A percentile compares a stretch with the other conserved stretches of the same genome.
phyloP scores from a whole-genome alignment of 73 alveolate genomes.

The Paramecium bursaria region DNA sequence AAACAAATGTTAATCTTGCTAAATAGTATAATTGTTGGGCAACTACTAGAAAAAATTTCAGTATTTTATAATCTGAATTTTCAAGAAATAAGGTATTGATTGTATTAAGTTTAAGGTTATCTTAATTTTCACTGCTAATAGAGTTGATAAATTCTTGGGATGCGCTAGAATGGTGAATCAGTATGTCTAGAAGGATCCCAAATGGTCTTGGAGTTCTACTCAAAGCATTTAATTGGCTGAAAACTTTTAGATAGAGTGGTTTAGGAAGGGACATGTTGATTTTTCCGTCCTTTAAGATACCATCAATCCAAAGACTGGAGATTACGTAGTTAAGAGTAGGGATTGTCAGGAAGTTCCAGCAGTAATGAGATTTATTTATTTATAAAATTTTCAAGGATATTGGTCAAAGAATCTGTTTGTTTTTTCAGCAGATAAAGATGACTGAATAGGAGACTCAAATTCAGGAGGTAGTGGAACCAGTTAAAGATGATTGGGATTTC shows the following conservation, averaged over 20 bases:
- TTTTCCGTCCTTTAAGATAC: slow-evolving; percentile 49
- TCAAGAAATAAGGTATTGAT: background rate
- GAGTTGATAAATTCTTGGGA: slow-evolving; percentile 59
- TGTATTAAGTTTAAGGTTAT: too few relatives aligned
- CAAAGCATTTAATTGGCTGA: slow-evolving; percentile 52
- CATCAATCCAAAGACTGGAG: slow-evolving; percentile 60
- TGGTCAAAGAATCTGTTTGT: slow-evolving; percentile 54
- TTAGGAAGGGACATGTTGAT: slow-evolving; percentile 55
- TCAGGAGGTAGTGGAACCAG: slow-evolving; percentile 9
- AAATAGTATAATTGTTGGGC: slow-evolving; percentile 54
- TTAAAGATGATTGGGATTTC: slow-evolving; percentile 25
- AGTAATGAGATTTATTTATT: slow-evolving; percentile 51
- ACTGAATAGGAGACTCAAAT: slow-evolving; percentile 29
- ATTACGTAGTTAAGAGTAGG: slow-evolving; percentile 31
- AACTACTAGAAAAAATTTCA: slow-evolving; percentile 39
- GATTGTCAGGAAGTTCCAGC: slow-evolving; percentile 66
- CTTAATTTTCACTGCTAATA: slow-evolving; percentile 48
- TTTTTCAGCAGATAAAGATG: slow-evolving; percentile 43
- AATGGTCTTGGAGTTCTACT: slow-evolving; percentile 51
- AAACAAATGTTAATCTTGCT: slow-evolving; percentile 48
- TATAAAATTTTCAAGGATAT: slow-evolving; percentile 32
- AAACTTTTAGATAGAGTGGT: slow-evolving; percentile 52
- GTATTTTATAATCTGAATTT: slow-evolving; percentile 16
- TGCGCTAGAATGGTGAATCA: slow-evolving; percentile 51
- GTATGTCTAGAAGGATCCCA: slow-evolving; percentile 29